Base-by-base conservation (phyloP, 1,139 yeast species). In the Kluyveromyces sp. region DNA sequence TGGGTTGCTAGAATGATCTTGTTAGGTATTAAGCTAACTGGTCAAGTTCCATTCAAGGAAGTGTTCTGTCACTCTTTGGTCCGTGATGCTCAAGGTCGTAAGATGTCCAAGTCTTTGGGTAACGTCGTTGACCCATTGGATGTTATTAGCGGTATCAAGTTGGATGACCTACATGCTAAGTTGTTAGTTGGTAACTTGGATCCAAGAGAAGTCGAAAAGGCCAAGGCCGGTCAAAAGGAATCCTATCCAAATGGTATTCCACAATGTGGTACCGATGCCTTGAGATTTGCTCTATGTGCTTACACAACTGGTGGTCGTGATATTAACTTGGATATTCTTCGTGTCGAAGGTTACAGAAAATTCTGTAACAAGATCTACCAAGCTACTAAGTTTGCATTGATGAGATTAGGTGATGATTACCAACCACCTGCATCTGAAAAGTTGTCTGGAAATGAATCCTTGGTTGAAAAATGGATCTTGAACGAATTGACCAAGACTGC, bases 331-430 rank as follows among this genome's bases (percentile, higher is more conserved):
- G 97, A 92, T 66, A 89, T 92, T 61, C 75, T 89, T 68, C 86
- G 98, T 73, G 96, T 92, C 57, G 98, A 94, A 68, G 98, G 98
- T 63, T 92, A 92, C 82, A 81, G 98, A 73, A 92, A 92, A 77
- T 92, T 92, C 85, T 90, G 98, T 77, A 92, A 92, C 81, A 92
- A 92, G 81, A 92, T 92, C 61, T 92, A 88, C 76, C 98, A 92
- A 73, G 98, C 98, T 49, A 90, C 98, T 54, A 92, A 92, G 73
- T 92, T 92, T 64, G 98, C 89, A 37, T 75, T 92, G 69, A 83
- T 94, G 80, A 83, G 94, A 69, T 77, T 92, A 55, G 98, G 97
- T 49, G 83, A 78, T 29, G 95, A 83, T 66, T 92, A 87, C 69
- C 69, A 70, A 49, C 97, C 97, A 49, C 87, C 94, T 48, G 80